Base-by-base conservation (phyloP, 2,329 filamentous ascomycete genomes). In the Aspergillus udagawae region DNA sequence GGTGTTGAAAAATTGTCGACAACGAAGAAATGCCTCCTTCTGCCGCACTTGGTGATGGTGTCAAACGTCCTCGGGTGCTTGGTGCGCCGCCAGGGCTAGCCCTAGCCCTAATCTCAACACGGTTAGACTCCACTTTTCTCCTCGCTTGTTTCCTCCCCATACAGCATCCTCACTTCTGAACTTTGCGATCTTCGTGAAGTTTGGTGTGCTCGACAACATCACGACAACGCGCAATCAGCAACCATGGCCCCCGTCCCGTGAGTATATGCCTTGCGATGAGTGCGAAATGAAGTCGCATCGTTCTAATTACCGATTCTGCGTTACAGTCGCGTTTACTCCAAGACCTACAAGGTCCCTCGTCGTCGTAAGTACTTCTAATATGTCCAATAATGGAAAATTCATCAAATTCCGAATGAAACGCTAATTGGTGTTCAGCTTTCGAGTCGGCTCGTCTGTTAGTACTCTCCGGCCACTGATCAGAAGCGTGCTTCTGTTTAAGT, bases 391-490 rank as follows among this genome's bases (percentile, higher is more conserved):
- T 53, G 53, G 54, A 57, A 56, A 49, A 57, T n/a, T 44, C 56
- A 41, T 54, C 41, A 47, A 57, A 55, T 25, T 50, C 50, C 54
- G 55, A 52, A 52, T 27, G n/a, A 41, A 50, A 67, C 62, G 65
- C 78, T 82, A 72, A 82, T 68, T 53, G 60, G 49, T 62, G 32
- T 58, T 57, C 68, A 83, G 82, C 94, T 78, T 97, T 96, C 87
- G 94, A 97, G 90, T 93, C 92, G 82, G 94, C 94, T 84, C 94
- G 94, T 90, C 87, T 99, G 94, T 97, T 89, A 90, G 93, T 96
- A 87, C 67, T 71, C 70, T 77, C 86, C 86, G 92, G 89, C 93
- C 94, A 97, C 89, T 97, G 89, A 96, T 87, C 85, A 86, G 79
- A 89, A 96, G 93, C 92, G 90, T 92, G 92, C 77, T 91, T 96